Percentiles rank a stretch among this genome's conserved stretches.
phyloP scores from a whole-genome alignment of 805 yeast genomes.

The Yarrowia osloensis region DNA sequence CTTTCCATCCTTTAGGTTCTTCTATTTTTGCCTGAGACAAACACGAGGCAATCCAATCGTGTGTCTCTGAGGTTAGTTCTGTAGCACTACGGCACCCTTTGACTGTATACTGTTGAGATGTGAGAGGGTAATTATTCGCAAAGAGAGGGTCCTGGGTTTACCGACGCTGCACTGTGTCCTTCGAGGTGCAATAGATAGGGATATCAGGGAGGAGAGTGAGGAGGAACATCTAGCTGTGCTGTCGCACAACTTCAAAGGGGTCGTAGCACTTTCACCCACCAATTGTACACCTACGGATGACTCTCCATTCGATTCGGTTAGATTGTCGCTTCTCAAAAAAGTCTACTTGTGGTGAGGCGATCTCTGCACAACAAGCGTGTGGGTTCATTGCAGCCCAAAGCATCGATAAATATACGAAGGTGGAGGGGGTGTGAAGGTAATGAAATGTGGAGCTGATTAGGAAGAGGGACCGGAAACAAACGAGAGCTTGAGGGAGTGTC shows the following conservation, averaged over 20 bases:
- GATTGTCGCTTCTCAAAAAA: conserved; percentile 13
- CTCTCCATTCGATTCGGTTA: neutral
- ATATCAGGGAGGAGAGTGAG: too few species aligned
- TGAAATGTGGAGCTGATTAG: too few species aligned
- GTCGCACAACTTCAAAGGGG: too few species aligned
- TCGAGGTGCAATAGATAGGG: too few species aligned
- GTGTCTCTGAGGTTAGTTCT: neutral
- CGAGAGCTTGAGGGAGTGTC: too few species aligned
- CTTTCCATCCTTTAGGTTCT: neutral
- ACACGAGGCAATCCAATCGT: conserved; percentile 5
- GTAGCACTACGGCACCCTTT: neutral
- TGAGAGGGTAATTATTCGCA: neutral
- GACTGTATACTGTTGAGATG: neutral
- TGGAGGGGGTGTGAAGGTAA: neutral
- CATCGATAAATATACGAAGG: neutral
- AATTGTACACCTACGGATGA: too few species aligned
- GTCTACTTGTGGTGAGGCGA: conserved; percentile 12
- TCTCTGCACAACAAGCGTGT: conserved; percentile 15
- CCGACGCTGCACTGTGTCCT: too few species aligned
- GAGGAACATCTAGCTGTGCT: too few species aligned
- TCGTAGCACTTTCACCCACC: too few species aligned
- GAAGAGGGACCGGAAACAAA: too few species aligned
- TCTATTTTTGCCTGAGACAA: conserved; percentile 8
- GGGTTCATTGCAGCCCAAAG: conserved; percentile 10
- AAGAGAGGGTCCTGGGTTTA: too few species aligned